These are phyloP conservation scores for Diaporthe caulivora DNA, from an alignment of 2,329 filamentous ascomycete genomes.

Conservation along the genomic window DNA sequence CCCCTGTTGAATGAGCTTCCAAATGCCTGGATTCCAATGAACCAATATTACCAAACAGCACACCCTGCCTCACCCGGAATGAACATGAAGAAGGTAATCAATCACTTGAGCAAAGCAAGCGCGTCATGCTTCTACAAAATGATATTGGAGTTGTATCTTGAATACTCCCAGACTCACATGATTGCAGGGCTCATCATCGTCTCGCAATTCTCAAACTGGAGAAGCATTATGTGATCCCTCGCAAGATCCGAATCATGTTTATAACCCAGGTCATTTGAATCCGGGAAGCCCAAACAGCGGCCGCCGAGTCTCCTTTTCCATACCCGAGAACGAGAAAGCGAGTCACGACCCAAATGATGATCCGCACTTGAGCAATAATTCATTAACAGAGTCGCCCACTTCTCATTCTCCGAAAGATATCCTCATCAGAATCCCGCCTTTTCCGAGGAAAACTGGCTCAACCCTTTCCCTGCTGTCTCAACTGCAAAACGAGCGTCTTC, in stretches of 20 bases:
- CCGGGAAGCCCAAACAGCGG: neutral
- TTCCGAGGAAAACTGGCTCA: neutral
- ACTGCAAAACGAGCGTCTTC: neutral
- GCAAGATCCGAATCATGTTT: no score
- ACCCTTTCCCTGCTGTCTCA: neutral
- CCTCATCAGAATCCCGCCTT: neutral
- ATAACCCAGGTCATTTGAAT: neutral
- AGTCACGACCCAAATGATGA: neutral
- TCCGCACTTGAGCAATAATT: neutral
- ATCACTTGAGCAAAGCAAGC: neutral
- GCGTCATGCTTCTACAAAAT: neutral
- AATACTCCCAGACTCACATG: neutral
- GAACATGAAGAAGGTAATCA: neutral
- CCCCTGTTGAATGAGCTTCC: neutral
- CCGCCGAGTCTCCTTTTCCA: conserved; percentile 1
- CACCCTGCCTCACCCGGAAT: neutral
- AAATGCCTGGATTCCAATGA: no score
- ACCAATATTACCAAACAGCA: no score
- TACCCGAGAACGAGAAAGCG: neutral
- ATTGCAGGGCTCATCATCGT: neutral
- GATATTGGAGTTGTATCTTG: no score
- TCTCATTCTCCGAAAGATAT: neutral
- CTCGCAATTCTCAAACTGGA: neutral
- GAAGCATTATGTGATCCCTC: neutral
- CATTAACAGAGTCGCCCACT: neutral